Evolutionary conservation across 2,329 filamentous ascomycete species (phyloP).

Genomic region (Aspergillus brunneoviolaceus): DNA sequence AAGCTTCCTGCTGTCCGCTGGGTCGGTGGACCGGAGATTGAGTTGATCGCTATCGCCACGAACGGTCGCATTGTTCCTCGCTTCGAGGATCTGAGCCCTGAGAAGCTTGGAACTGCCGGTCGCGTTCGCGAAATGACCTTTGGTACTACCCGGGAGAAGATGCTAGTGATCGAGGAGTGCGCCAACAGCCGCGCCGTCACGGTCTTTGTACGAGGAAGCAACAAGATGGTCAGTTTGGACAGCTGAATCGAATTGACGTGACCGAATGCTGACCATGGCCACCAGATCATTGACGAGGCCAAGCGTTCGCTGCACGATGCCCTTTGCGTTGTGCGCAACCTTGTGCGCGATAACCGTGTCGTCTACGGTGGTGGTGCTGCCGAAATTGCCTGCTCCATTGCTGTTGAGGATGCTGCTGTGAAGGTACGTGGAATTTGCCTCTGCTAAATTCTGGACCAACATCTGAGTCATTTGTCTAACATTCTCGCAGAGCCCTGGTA

Average conservation of each 20-base stretch:
- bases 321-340: slow-evolving; percentile 93
- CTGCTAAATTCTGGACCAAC: not conserved
- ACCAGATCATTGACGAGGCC: slow-evolving; percentile 94
- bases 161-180: slow-evolving; percentile 99
- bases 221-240: slow-evolving; percentile 81
- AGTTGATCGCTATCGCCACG: slow-evolving; percentile 96
- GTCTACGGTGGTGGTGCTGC: slow-evolving; percentile 97
- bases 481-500: slow-evolving; percentile 69
- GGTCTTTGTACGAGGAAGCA: slow-evolving; percentile 92
- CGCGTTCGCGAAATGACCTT: slow-evolving; percentile 94
- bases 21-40: slow-evolving; percentile 97
- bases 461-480: slow-evolving; percentile 3
- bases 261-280: slow-evolving; percentile 9
- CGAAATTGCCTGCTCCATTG: slow-evolving; percentile 94
- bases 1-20: slow-evolving; percentile 92
- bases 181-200: slow-evolving; percentile 97
- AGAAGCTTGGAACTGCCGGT: slow-evolving; percentile 88
- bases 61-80: slow-evolving; percentile 96
- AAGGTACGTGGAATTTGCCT: slow-evolving; percentile 52
- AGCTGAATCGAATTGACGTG: not conserved
- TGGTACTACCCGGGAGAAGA: slow-evolving; percentile 97
- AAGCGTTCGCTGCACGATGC: slow-evolving; percentile 97
- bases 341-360: slow-evolving; percentile 93
- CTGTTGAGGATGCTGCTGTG: slow-evolving; percentile 90
- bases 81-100: slow-evolving; percentile 87